These are phyloP conservation scores for Cryptococcus wingfieldii DNA, from an alignment of 1,284 basidiomycete species.

Conservation along the genomic window DNA sequence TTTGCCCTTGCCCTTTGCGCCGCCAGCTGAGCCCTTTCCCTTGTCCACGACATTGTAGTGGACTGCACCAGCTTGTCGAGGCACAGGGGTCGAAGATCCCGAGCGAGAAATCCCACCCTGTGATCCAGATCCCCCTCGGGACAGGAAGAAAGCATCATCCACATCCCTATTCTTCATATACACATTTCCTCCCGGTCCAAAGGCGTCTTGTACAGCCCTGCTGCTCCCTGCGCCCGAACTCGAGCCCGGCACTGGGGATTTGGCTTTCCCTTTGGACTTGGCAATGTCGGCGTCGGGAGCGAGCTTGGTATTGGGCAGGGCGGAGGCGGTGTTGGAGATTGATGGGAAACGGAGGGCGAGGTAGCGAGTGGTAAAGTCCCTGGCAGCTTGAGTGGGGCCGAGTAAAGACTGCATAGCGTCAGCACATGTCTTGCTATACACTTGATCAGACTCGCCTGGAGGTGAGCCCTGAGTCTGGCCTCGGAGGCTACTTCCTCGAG, in stretches of 20 bases:
- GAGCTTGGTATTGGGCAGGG: conserved; percentile 12
- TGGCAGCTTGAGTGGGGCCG: conserved; percentile 32
- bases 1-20: conserved; percentile 12
- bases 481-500: conserved; percentile 35
- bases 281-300: conserved; percentile 7
- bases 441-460: conserved; percentile 27
- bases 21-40: conserved; percentile 14
- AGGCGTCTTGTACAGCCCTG: conserved; percentile 16
- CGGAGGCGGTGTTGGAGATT: conserved; percentile 12
- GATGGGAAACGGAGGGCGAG: conserved; percentile 35
- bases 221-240: neutral
- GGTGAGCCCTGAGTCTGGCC: conserved; percentile 31
- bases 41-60: conserved; percentile 17
- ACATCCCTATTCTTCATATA: conserved; percentile 38
- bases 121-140: conserved; percentile 1
- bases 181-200: conserved; percentile 32
- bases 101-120: neutral
- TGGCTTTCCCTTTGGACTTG: neutral
- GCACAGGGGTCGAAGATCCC: conserved; percentile 3
- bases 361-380: conserved; percentile 40
- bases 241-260: neutral
- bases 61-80: conserved; percentile 23
- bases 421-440: neutral
- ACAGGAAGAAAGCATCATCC: conserved; percentile 7
- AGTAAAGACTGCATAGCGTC: conserved; percentile 39